Evolutionary conservation across 1,284 basidiomycete species (phyloP).

Genomic region (Gomphus bonarii): DNA sequence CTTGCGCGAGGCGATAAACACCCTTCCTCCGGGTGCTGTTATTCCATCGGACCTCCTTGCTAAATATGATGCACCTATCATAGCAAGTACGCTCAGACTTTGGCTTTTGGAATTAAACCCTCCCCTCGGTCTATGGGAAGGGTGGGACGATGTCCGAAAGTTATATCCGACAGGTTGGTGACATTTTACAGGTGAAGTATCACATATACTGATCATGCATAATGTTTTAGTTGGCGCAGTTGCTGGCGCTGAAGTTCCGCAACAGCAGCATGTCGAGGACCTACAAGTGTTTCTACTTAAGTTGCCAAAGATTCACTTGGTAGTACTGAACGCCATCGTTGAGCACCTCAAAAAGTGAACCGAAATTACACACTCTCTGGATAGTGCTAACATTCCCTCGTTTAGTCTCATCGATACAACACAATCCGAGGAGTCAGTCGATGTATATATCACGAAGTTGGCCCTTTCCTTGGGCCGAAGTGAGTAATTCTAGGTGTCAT

Average conservation of each 20-base stretch:
- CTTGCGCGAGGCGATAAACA: constrained; percentile 75
- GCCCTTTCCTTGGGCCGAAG: constrained; percentile 79
- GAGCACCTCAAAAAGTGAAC: constrained; percentile 65
- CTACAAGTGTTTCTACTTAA: constrained; percentile 59
- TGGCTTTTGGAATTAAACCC: constrained; percentile 84
- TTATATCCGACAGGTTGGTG: constrained; percentile 58
- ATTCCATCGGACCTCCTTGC: constrained; percentile 48
- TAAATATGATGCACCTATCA: constrained; percentile 77
- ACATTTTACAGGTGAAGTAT: not conserved
- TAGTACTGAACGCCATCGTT: constrained; percentile 73
- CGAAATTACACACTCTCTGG: not conserved
- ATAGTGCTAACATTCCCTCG: not conserved
- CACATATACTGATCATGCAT: constrained; percentile 7
- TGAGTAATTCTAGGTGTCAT: constrained; percentile 28
- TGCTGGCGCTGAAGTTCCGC: constrained; percentile 40
- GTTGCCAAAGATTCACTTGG: constrained; percentile 73
- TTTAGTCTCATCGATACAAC: constrained; percentile 62
- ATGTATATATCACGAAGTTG: constrained; percentile 78
- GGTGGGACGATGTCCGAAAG: constrained; percentile 82
- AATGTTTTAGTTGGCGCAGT: constrained; percentile 39
- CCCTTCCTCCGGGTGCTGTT: constrained; percentile 51
- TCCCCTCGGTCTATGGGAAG: constrained; percentile 73
- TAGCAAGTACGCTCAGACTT: constrained; percentile 77
- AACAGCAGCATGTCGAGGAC: constrained; percentile 55
- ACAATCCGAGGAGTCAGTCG: constrained; percentile 55